These are phyloP conservation scores for Metschnikowia hibisci DNA, from an alignment of 805 yeast genomes.

Conservation along the genomic window DNA sequence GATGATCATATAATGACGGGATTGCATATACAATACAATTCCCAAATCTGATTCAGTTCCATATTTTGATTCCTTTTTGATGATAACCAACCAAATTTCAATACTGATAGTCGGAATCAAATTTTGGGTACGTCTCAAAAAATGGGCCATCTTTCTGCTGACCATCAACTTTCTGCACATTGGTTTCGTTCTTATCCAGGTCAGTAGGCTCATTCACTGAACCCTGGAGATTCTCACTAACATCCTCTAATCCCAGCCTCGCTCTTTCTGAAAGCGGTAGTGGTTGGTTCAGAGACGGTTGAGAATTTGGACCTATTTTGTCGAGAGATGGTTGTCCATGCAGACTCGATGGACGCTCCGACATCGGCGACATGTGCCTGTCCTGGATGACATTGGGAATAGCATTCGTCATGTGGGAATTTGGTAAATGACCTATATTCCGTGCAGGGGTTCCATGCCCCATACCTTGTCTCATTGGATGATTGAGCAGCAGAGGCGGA, in stretches of 20 bases:
- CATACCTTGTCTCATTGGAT: constrained; percentile 14
- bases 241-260: neutral
- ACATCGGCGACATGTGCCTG: neutral
- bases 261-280: constrained; percentile 3
- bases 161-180: neutral
- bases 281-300: neutral
- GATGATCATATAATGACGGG: no score
- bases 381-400: neutral
- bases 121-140: constrained; percentile 12
- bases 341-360: neutral
- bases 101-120: constrained; percentile 11
- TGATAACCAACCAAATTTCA: no score
- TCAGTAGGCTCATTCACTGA: neutral
- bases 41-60: no score
- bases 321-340: constrained; percentile 2
- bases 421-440: neutral
- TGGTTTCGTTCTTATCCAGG: neutral
- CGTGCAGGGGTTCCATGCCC: neutral
- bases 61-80: no score
- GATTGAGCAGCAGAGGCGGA: constrained; percentile 12
- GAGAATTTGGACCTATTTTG: neutral
- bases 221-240: neutral
- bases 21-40: no score
- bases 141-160: constrained; percentile 4
- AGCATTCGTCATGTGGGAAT: neutral